Evolutionary conservation across 1,284 basidiomycete species (phyloP), one percentile per base, ranked within the genome.

Genomic region (Pseudozyma thailandica): DNA sequence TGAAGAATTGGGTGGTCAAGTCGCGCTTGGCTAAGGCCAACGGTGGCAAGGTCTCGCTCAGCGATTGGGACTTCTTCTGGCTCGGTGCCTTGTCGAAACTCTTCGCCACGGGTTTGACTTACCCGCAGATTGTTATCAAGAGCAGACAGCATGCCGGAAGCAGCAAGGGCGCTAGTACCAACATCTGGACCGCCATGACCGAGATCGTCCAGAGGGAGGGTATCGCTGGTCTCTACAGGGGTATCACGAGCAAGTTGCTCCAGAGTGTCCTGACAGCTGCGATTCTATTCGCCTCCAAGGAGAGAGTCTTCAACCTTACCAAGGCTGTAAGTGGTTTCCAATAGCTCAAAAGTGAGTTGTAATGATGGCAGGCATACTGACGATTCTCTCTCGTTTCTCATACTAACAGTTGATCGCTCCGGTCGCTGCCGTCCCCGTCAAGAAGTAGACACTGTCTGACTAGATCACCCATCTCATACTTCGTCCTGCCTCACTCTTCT

Each of bases 91-190:
- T 82, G 7, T 68, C 60, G 48, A 82, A 82, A 72, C 74, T 82
- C 13, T 71, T 82, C 41, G 79, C 81, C 10, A 82, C 81, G 9
- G 74, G 78, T 43, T 50, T 82, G 26, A 82, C 81, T 2, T 82
- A 82, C 51, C 81, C 81, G 6, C 81, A 82, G 62, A 82, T 82
- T 47, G 79, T 82, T 12, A 77, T 82, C 70, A 82, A 82, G 79
- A 75, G 74, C 48, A 68, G 81, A 25, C 80, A 81, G 55, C 81
- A 82, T 52, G 72, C 72, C 13, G 75, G 78, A 23, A 68, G 62
- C 47, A 72, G 50, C 58, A 76, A 74, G 26, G 57, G 66, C 20
- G 69, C 74, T 18, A 69, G 59, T 52, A 63, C 58, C 43, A 82
- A 82, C 62, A 76, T 82, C 50, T 79, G 74, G 78, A 75, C 69